Base-by-base conservation (phyloP, 306 rosid species). In the Cucurbita pepo region DNA sequence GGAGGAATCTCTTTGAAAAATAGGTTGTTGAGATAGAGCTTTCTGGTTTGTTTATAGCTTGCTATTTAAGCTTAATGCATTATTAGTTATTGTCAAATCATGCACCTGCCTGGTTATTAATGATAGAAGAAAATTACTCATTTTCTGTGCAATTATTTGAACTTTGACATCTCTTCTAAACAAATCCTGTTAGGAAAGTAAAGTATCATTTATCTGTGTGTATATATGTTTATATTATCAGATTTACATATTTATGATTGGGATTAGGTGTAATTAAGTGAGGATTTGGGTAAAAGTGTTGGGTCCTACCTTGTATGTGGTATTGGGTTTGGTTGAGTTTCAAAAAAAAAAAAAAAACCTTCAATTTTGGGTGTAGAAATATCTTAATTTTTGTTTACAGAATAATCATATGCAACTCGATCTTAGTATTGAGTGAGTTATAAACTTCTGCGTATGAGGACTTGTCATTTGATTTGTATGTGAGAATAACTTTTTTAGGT, bases 11-110 rank as follows among this genome's bases (percentile, higher is more conserved):
- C 14, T 69, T 48, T 48, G 57, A 69, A 21, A 21, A 69, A 30
- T 25, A 69, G 73, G 73, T 69, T 1, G 73, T 48, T 69, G 73
- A 18, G 73, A 47, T 48, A 13, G 73, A 69, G 73, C 73, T 69
- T 69, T 69, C 73, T 1, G n/a, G 38, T 19, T 48, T 48, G 73
- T 69, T 69, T 25, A 69, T 69, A 48, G 57, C 73, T 69, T 69
- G 43, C 6, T 21, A 48, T 69, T 48, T 69, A 69, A 69, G 73
- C 57, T 48, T 69, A 66, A 13, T 50, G 6, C 53, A 18, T 10
- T 43, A n/a, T 18, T 66, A 66, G 37, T 66, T 45, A 45, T 44
- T 5, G 56, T 66, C 72, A 66, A 44, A 66, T 66, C 72, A 66
- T 66, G 38, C 72, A 45, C 56, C 54, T 66, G 55, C 51, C 19